These are phyloP conservation scores for Colletotrichum horii DNA, from an alignment of 2,329 filamentous ascomycete genomes.

Conservation along the genomic window DNA sequence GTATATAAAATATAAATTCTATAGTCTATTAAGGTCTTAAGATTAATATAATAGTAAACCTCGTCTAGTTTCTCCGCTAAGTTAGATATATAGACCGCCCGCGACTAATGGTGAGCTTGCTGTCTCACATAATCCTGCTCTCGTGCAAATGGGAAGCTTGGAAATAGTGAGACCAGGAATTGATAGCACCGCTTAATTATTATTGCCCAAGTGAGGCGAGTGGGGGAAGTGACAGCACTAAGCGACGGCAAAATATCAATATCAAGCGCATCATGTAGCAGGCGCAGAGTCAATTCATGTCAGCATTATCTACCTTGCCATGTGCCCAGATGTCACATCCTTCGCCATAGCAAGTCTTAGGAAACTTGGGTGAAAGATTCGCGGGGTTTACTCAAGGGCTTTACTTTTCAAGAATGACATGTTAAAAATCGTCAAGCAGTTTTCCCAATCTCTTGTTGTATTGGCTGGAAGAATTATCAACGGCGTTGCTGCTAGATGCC, in stretches of 20 bases:
- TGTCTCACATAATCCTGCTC: background rate
- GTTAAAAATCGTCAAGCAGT: rapidly evolving
- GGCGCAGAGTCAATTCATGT: rapidly evolving
- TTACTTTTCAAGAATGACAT: background rate
- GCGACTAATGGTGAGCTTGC: background rate
- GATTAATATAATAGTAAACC: too few species aligned
- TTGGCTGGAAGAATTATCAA: rapidly evolving
- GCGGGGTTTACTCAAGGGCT: background rate
- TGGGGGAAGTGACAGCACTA: background rate
- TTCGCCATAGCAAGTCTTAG: background rate
- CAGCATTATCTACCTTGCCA: background rate
- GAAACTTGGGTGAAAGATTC: background rate
- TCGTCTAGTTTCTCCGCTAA: too few species aligned
- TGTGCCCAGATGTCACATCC: background rate
- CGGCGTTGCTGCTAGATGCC: background rate
- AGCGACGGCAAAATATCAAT: background rate
- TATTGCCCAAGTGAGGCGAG: background rate
- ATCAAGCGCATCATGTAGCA: background rate
- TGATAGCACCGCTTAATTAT: background rate
- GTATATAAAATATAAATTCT: too few species aligned
- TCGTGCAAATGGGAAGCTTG: background rate
- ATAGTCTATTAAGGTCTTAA: too few species aligned
- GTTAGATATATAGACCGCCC: too few species aligned
- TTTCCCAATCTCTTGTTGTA: background rate
- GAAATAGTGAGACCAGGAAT: background rate